Conservation (phyloP, 2,329 filamentous ascomycete genomes). For the Aspergillus pseudoviridinutans region DNA sequence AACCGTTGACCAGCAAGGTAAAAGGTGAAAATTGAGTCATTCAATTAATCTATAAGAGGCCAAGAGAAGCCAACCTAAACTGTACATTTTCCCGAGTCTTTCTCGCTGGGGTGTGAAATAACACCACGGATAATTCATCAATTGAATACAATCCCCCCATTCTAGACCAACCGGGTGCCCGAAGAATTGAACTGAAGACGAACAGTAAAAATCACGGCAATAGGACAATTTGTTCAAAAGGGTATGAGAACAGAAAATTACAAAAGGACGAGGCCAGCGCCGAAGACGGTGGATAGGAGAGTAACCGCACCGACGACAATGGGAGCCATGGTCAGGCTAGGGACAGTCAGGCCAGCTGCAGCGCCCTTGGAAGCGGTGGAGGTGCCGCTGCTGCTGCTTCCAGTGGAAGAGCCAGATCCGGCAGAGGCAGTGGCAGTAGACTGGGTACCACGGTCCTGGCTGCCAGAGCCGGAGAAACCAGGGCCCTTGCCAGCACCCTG, state of each 20-base stretch:
- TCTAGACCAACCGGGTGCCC: not conserved
- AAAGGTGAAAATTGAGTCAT: not conserved
- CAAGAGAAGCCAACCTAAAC: slow-evolving; percentile 7
- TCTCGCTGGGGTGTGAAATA: not conserved
- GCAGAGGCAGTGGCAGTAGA: slow-evolving; percentile 48
- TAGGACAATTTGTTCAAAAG: slow-evolving; percentile 6
- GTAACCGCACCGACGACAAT: slow-evolving; percentile 51
- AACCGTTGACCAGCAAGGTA: too few species aligned
- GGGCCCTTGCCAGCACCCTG: slow-evolving; percentile 55
- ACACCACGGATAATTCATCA: slow-evolving; percentile 4
- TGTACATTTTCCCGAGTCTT: slow-evolving; percentile 10
- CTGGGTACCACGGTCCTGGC: slow-evolving; percentile 51
- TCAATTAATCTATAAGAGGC: slow-evolving; percentile 10
- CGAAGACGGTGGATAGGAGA: slow-evolving; percentile 51
- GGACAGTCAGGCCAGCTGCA: slow-evolving; percentile 41
- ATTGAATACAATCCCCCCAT: slow-evolving; percentile 2
- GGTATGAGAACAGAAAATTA: slow-evolving; percentile 17
- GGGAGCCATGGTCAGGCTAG: slow-evolving; percentile 48
- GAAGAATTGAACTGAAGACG: slow-evolving; percentile 3
- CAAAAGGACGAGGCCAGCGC: slow-evolving; percentile 41
- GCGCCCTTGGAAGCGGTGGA: slow-evolving; percentile 37
- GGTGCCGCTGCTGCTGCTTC: slow-evolving; percentile 11
- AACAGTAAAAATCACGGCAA: slow-evolving; percentile 9
- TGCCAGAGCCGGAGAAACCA: slow-evolving; percentile 54
- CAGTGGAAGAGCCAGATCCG: slow-evolving; percentile 43